Base-by-base conservation (phyloP, 176 grass and related monocot genomes). In the Pontederia paniculata region DNA sequence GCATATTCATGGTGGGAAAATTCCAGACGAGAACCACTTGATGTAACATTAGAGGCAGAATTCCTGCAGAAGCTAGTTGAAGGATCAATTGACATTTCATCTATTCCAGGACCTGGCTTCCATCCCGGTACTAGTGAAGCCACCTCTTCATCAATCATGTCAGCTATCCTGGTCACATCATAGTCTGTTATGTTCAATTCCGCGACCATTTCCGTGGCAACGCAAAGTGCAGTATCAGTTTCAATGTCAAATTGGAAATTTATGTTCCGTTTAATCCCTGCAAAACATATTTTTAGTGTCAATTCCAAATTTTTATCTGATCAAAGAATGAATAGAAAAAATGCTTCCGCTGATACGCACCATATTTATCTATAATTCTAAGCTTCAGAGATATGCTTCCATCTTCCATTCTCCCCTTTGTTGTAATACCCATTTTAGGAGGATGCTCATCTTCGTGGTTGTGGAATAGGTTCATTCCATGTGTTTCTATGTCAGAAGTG, bases 171-270 rank as follows among this genome's bases (percentile, higher is more conserved):
- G 42, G 85, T 89, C 59, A 89, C 89, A 73, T 95, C 89, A 69
- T 95, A 82, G 42, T 95, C 81, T 9, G 78, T 95, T 57, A 95
- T 95, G 72, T 95, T 81, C 54, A 95, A 73, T 70, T 95, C 89
- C 1, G 76, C 76, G 23, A 95, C 85, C 81, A 95, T 95, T 60
- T 95, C 89, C 9, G 85, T 86, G 45, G 89, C 85, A 0, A 95
- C 89, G 19, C 81, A 85, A 41, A 95, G 41, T 59, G 89, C 85
- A 1, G 89, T 89, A 69, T 95, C 89, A 0, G 73, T 73, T 65
- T 95, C 89, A 21, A 74, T 37, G 23, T 95, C 78, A 23, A 95
- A 95, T 8, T 78, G 78, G 71, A 95, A 95, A 66, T 95, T 83
- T n/a, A 95, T 89, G 55, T 95, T 95, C 5, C 85, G 74, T 21